phyloP scores from a whole-genome alignment of 305 asterid genomes.

The Andrographis paniculata region DNA sequence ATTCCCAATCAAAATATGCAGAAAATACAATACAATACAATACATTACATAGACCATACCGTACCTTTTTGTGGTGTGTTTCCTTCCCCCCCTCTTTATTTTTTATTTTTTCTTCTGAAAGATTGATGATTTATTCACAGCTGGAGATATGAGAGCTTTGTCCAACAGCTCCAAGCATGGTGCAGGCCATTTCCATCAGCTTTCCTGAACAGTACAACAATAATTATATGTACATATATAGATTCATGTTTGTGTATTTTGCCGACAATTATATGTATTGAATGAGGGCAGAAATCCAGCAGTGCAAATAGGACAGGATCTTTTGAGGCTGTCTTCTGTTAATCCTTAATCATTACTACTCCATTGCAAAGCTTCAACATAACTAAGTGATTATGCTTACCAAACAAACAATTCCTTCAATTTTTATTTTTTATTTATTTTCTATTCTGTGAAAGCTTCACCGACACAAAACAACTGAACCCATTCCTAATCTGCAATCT shows the following conservation, averaged over 20 bases:
- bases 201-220: slow-evolving; percentile 43
- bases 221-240: background rate
- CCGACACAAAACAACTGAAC: slow-evolving; percentile 28
- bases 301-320: background rate
- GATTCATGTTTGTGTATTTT: background rate
- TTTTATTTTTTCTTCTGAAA: slow-evolving; percentile 18
- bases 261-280: background rate
- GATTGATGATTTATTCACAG: slow-evolving; percentile 48
- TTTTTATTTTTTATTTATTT: too few species aligned
- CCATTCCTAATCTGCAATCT: slow-evolving; percentile 13
- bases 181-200: slow-evolving; percentile 72
- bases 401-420: too few species aligned
- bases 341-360: too few species aligned
- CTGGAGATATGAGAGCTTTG: slow-evolving; percentile 43
- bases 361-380: too few species aligned
- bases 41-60: too few species aligned
- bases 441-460: slow-evolving; percentile 9
- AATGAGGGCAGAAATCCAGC: background rate
- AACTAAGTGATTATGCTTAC: background rate
- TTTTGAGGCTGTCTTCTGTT: too few species aligned
- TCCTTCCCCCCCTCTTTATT: slow-evolving; percentile 14
- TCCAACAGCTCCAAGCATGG: slow-evolving; percentile 62
- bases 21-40: too few species aligned
- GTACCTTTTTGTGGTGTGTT: slow-evolving; percentile 27
- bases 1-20: too few species aligned